phyloP scores from a whole-genome alignment of 1,284 basidiomycete species.

The Stygiomarasmius scandens region DNA sequence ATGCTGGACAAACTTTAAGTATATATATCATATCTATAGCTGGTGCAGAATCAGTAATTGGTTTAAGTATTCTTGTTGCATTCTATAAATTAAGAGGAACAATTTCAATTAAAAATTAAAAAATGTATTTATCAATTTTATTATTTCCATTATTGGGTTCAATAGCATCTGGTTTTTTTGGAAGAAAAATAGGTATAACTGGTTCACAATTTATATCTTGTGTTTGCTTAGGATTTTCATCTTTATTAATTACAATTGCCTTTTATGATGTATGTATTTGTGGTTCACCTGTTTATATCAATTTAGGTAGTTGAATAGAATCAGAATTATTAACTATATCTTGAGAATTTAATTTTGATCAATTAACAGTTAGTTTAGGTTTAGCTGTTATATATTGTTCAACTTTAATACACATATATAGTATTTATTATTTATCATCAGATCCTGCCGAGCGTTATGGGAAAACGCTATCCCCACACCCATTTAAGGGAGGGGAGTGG shows the following conservation, averaged over 20 bases:
- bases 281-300: slow-evolving; percentile 16
- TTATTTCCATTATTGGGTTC: slow-evolving; percentile 19
- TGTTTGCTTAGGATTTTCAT: slow-evolving; percentile 17
- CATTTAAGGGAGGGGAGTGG: too few relatives aligned
- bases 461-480: too few relatives aligned
- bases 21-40: too few relatives aligned
- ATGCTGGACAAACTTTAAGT: too few relatives aligned
- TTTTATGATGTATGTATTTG: slow-evolving; percentile 20
- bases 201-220: slow-evolving; percentile 20
- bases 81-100: slow-evolving; percentile 19
- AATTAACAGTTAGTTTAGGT: slow-evolving; percentile 18
- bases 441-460: too few relatives aligned
- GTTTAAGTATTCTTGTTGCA: slow-evolving; percentile 16
- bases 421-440: slow-evolving; percentile 16
- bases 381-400: slow-evolving; percentile 20
- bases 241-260: slow-evolving; percentile 17
- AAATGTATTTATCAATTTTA: slow-evolving; percentile 21
- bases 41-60: slow-evolving; percentile 16
- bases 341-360: slow-evolving; percentile 21
- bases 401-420: slow-evolving; percentile 19
- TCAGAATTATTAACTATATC: slow-evolving; percentile 19
- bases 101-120: slow-evolving; percentile 17
- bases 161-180: slow-evolving; percentile 17
- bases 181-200: slow-evolving; percentile 20
- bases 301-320: slow-evolving; percentile 20